phyloP scores from a whole-genome alignment of 345 rosid species.

The Salix purpurea region DNA sequence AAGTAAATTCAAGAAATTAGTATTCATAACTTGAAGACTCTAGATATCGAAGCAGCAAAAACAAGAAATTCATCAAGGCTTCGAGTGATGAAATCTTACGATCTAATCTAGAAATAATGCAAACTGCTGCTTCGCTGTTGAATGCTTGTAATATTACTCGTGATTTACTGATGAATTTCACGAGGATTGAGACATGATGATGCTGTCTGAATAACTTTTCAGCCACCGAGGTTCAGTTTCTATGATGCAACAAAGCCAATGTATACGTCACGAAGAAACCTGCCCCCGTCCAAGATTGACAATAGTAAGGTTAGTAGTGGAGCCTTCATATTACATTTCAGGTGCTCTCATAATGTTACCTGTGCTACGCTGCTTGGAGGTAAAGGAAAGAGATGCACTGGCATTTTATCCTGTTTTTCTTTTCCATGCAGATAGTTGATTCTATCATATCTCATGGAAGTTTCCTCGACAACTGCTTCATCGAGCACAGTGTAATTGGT shows the following conservation, averaged over 20 bases:
- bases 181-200: not conserved
- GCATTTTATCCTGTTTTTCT: not conserved
- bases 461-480: conserved; percentile 59
- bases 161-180: not conserved
- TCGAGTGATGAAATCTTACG: no score
- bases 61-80: no score
- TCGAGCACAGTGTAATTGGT: conserved; percentile 87
- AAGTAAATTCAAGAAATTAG: no score
- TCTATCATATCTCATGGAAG: conserved; percentile 92
- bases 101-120: no score
- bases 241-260: conserved; percentile 85
- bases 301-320: conserved; percentile 52
- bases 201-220: conserved; percentile 11
- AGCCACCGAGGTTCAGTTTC: conserved; percentile 93
- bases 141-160: not conserved
- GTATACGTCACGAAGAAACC: conserved; percentile 89
- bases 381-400: not conserved
- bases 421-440: conserved; percentile 61
- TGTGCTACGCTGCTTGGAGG: not conserved
- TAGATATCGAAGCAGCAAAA: no score
- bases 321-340: not conserved
- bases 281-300: conserved; percentile 80
- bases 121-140: no score
- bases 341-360: not conserved
- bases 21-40: no score